These are phyloP conservation scores for Dothiorella sarmentorum DNA, from an alignment of 2,329 filamentous ascomycete species.

Conservation along the genomic window DNA sequence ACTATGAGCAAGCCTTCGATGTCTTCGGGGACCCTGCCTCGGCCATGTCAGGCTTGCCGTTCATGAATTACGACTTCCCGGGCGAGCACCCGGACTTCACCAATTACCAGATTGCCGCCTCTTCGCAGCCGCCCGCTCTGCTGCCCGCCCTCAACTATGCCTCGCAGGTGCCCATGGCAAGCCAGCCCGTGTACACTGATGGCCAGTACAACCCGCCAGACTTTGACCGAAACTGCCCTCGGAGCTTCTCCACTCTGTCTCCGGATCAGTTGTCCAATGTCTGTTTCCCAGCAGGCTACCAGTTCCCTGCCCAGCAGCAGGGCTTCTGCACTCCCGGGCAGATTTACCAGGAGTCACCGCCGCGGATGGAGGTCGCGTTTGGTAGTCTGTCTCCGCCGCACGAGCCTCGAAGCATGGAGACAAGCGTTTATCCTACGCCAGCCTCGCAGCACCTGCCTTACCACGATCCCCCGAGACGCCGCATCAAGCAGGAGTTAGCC, in stretches of 20 bases:
- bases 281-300: slow-evolving; percentile 5
- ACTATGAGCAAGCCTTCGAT: not conserved
- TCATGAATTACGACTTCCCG: not conserved
- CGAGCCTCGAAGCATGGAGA: not conserved
- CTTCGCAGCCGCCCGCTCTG: slow-evolving; percentile 12
- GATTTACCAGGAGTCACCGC: not conserved
- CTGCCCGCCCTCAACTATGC: slow-evolving; percentile 22
- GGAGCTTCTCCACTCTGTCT: not conserved
- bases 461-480: not conserved
- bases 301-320: not conserved
- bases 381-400: not conserved
- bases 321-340: not conserved
- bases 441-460: not conserved
- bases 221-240: slow-evolving; percentile 23
- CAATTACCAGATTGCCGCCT: slow-evolving; percentile 20
- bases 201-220: slow-evolving; percentile 12
- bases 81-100: slow-evolving; percentile 20
- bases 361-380: not conserved
- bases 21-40: not conserved
- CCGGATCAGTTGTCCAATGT: not conserved
- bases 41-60: not conserved
- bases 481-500: not conserved
- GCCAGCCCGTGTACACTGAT: not conserved
- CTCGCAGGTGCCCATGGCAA: not conserved
- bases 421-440: not conserved